A percentile compares a stretch with the other conserved stretches of the same genome.
Evolutionary conservation across 2,329 filamentous ascomycete genomes (phyloP).

Genomic region (Epichloe coenophiala): DNA sequence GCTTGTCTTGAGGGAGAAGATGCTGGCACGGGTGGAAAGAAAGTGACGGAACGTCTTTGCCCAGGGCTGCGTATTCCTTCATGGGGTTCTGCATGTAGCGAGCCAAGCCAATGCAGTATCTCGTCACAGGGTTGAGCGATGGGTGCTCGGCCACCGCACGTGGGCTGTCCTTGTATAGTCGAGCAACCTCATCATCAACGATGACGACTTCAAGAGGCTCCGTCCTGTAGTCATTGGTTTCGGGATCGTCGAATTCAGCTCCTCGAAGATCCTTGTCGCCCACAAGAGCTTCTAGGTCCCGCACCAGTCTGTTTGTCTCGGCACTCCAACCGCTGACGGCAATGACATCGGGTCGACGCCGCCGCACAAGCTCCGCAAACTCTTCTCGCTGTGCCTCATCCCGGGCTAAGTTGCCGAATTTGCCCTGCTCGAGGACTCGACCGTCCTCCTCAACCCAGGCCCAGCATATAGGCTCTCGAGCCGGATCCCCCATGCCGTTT

Average conservation of each 20-base stretch:
- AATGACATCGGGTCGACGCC: slow-evolving; percentile 77
- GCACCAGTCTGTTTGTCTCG: slow-evolving; percentile 72
- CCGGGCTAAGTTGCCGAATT: slow-evolving; percentile 63
- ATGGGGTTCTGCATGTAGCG: slow-evolving; percentile 91
- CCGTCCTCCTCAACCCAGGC: slow-evolving; percentile 90
- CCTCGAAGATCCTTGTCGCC: slow-evolving; percentile 64
- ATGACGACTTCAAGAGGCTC: slow-evolving; percentile 80
- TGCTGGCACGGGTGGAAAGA: slow-evolving; percentile 84
- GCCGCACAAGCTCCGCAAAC: slow-evolving; percentile 67
- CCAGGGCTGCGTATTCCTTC: slow-evolving; percentile 90
- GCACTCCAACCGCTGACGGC: slow-evolving; percentile 80
- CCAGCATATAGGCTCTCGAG: slow-evolving; percentile 74
- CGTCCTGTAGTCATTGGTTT: slow-evolving; percentile 60
- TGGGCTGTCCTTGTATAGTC: slow-evolving; percentile 83
- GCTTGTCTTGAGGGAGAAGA: slow-evolving; percentile 74
- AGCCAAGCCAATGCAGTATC: slow-evolving; percentile 82
- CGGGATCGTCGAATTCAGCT: slow-evolving; percentile 66
- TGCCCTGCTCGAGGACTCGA: slow-evolving; percentile 76
- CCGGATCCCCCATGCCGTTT: slow-evolving; percentile 63
- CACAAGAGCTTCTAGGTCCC: slow-evolving; percentile 67
- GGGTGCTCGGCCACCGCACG: slow-evolving; percentile 72
- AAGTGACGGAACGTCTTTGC: slow-evolving; percentile 75
- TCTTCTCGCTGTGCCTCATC: slow-evolving; percentile 54
- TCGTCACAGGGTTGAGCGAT: slow-evolving; percentile 59
- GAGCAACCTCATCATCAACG: slow-evolving; percentile 94